Percentiles rank a stretch among this genome's conserved stretches.
phyloP scores from a whole-genome alignment of 106 monocot genomes.

The Dendrobium catenatum region DNA sequence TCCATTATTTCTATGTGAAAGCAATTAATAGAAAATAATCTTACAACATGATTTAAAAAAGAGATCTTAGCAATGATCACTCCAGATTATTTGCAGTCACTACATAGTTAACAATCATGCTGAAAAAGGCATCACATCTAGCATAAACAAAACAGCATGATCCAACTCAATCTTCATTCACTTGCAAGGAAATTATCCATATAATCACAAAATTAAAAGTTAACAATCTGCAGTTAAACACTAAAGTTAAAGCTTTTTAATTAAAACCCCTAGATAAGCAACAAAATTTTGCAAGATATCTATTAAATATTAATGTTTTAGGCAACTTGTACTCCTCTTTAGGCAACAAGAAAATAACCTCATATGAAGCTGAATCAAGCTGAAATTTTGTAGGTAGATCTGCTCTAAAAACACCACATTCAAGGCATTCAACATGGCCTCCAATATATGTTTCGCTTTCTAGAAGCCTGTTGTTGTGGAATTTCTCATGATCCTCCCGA shows the following conservation, averaged over 20 bases:
- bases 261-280: not conserved
- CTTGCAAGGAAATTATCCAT: not conserved
- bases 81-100: not conserved
- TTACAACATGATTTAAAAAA: no score
- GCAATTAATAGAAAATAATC: no score
- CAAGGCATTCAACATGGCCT: constrained; percentile 97
- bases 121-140: not conserved
- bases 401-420: constrained; percentile 98
- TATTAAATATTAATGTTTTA: not conserved
- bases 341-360: constrained; percentile 38
- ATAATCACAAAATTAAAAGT: not conserved
- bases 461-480: constrained; percentile 77
- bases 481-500: constrained; percentile 80
- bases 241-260: not conserved
- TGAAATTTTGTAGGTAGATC: constrained; percentile 97
- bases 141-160: not conserved
- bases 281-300: not conserved
- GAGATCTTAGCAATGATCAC: not conserved
- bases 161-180: not conserved
- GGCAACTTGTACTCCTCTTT: not conserved
- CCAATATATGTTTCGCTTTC: constrained; percentile 99
- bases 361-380: constrained; percentile 81
- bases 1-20: no score
- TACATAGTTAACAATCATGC: not conserved
- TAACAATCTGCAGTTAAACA: not conserved